Base-by-base conservation (phyloP, 2,329 filamentous ascomycete species). In the Trichophyton schoenleinii region DNA sequence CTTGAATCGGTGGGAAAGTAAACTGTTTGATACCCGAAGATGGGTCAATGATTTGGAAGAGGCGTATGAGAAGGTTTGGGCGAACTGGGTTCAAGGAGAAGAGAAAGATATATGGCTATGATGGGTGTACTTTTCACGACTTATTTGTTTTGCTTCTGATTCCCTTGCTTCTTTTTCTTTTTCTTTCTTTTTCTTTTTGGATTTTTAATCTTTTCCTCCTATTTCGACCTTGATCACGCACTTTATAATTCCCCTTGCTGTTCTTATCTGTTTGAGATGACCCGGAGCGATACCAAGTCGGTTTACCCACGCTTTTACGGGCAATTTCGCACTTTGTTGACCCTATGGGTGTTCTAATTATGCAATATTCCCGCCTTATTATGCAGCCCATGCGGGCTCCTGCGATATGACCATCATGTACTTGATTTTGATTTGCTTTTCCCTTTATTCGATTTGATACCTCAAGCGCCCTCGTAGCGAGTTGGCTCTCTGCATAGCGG, bases 41-140 rank as follows among this genome's bases (percentile, higher is more conserved):
- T 99, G 94, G 94, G 92, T 97, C 28, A 77, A 80, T 55, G 91
- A 97, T 74, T 76, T 99, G 20, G 94, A 99, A 76, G 81, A 83
- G 64, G 91, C 91, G 11, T 99, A 96, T 72, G 86, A 88, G 66
- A 83, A 88, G 71, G 91, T 91, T 18, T 99, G 94, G 94, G 80
- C 81, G 67, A 83, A 84, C 70, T 99, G 94, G 92, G 90, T 91
- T 44, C 80, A 78, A 46, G 91, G 90, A 11, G 83, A 90, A 73
- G 86, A 88, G n/a, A 91, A 92, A 7, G 94, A 99, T 78, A 95
- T 99, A 66, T 94, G 90, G 80, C 80, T 99, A 60, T 66, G 59
- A 65, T 57, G 42, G n/a, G 22, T 42, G 28, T 60, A 53, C 31
- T 20, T 55, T 60, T 44, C 44, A 49, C 9, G 42, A 46, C 18